Conservation (phyloP, 2,329 filamentous ascomycete species). For the Calonectria pseudoreteaudii region DNA sequence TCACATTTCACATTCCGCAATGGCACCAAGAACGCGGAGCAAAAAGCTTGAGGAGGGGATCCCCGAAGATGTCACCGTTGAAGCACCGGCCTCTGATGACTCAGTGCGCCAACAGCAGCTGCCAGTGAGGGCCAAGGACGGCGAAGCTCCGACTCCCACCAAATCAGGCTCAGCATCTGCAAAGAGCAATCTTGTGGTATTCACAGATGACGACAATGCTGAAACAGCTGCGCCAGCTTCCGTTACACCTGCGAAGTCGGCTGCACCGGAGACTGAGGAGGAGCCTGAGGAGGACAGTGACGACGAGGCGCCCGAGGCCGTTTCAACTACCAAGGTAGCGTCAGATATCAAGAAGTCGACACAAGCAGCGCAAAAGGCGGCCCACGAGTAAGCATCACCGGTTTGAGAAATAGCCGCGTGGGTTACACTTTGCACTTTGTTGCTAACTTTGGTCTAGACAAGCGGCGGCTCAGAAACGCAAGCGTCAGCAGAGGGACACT, state of each 20-base stretch:
- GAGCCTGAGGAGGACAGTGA: constrained; percentile 60
- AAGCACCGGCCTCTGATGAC: constrained; percentile 27
- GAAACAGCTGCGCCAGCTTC: constrained; percentile 30
- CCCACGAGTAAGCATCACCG: constrained; percentile 60
- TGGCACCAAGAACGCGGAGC: constrained; percentile 45
- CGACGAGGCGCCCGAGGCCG: constrained; percentile 69
- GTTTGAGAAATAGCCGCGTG: neutral
- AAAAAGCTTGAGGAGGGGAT: constrained; percentile 44
- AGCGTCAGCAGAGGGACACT: constrained; percentile 66
- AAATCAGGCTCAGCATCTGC: constrained; percentile 21
- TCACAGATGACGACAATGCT: constrained; percentile 49
- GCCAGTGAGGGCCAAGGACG: constrained; percentile 50
- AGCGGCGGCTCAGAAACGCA: constrained; percentile 63
- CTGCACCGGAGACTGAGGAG: constrained; percentile 39
- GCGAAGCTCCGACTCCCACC: constrained; percentile 28
- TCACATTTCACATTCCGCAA: constrained; percentile 25
- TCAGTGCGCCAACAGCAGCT: constrained; percentile 44
- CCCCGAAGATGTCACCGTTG: constrained; percentile 19
- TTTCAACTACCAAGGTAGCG: constrained; percentile 65
- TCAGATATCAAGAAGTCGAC: constrained; percentile 59
- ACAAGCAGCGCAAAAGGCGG: constrained; percentile 61
- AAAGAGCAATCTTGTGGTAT: constrained; percentile 48
- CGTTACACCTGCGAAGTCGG: constrained; percentile 21
- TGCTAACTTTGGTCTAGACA: constrained; percentile 52
- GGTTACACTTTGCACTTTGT: neutral